These are phyloP conservation scores for Megacollybia marginata DNA, from an alignment of 768 basidiomycete genomes.

Conservation along the genomic window DNA sequence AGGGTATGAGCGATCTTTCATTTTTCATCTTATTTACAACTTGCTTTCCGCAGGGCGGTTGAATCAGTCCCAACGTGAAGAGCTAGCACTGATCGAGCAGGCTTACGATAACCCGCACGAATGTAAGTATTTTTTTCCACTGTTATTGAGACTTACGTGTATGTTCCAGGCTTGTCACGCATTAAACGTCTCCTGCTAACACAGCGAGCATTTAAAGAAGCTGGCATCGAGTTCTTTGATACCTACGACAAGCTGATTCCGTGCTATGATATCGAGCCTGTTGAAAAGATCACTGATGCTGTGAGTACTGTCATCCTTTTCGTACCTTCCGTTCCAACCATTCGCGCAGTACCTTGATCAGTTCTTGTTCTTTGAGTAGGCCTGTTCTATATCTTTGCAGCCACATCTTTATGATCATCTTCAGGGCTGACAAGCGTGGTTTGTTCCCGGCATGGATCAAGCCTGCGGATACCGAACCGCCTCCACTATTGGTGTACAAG, in stretches of 20 bases:
- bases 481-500: slow-evolving; percentile 95
- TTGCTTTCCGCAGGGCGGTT: slow-evolving; percentile 48
- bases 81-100: slow-evolving; percentile 96
- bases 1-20: slow-evolving; percentile 35
- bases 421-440: slow-evolving; percentile 87
- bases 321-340: slow-evolving; percentile 8
- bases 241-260: slow-evolving; percentile 98
- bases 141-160: background rate
- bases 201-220: slow-evolving; percentile 97
- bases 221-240: slow-evolving; percentile 95
- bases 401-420: slow-evolving; percentile 3
- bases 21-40: background rate
- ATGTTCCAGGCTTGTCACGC: slow-evolving; percentile 66
- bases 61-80: slow-evolving; percentile 97
- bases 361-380: slow-evolving; percentile 92
- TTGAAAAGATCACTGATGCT: slow-evolving; percentile 99
- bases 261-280: slow-evolving; percentile 98
- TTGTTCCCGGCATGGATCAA: slow-evolving; percentile 99
- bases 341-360: slow-evolving; percentile 79
- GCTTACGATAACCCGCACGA: slow-evolving; percentile 99
- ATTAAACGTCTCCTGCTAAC: slow-evolving; percentile 97
- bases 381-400: background rate
- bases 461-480: slow-evolving; percentile 95
- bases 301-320: slow-evolving; percentile 31
- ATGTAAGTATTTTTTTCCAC: slow-evolving; percentile 39